Evolutionary conservation across 1,284 basidiomycete species (phyloP).

Genomic region (Ceratobasidium sp.): DNA sequence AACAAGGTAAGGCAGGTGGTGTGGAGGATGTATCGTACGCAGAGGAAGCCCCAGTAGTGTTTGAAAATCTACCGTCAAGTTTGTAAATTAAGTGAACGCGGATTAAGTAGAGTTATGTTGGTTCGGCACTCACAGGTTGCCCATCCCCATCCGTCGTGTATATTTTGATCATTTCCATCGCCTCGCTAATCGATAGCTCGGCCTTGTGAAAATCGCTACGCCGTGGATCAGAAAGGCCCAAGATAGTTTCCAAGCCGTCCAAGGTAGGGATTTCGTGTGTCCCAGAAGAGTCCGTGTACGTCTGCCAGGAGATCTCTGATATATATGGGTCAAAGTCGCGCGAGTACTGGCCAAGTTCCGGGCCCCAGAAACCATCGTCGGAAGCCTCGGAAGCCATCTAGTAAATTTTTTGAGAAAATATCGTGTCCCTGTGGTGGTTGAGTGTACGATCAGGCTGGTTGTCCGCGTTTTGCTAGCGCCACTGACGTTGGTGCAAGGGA

Average conservation of each 20-base stretch:
- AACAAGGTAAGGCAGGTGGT: background rate
- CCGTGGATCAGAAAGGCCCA: background rate
- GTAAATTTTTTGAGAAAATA: background rate
- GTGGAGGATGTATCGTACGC: background rate
- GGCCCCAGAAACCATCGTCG: background rate
- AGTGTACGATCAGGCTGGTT: background rate
- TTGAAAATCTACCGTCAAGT: background rate
- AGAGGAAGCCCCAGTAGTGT: background rate
- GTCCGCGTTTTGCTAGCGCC: background rate
- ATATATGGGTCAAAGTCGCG: background rate
- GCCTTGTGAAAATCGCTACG: background rate
- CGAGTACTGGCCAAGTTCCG: background rate
- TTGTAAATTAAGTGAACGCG: too few relatives aligned
- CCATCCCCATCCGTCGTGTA: background rate
- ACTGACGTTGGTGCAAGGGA: background rate
- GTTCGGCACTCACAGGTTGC: background rate
- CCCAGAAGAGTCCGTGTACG: background rate
- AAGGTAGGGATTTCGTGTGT: background rate
- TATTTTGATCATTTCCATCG: background rate
- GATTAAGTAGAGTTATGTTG: too few relatives aligned
- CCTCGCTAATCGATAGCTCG: background rate
- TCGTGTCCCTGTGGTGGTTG: background rate
- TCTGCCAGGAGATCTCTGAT: background rate
- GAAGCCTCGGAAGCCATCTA: background rate
- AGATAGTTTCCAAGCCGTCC: background rate